Conservation (phyloP, 306 rosid species). For the Quercus dentata region DNA sequence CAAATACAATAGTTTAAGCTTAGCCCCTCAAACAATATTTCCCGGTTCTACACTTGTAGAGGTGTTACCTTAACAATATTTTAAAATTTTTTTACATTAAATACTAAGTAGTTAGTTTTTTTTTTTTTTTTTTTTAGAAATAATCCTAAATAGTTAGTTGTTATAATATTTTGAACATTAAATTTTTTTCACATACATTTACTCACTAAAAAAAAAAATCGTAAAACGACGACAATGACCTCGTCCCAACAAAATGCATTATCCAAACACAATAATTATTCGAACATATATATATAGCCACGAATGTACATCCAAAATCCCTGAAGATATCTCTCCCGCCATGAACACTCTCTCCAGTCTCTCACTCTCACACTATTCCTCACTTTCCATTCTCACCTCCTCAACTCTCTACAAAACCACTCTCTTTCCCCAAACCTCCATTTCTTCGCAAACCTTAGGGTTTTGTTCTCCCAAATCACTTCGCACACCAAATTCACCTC, state of each 20-base stretch:
- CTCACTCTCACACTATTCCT: conserved; percentile 14
- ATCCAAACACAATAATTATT: background rate
- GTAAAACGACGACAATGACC: background rate
- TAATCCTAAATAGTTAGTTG: no score
- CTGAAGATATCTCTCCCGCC: conserved; percentile 69
- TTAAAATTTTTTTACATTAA: no score
- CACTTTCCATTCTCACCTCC: conserved; percentile 6
- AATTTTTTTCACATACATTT: no score
- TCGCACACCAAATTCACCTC: conserved; percentile 16
- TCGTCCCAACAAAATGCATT: background rate
- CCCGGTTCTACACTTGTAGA: no score
- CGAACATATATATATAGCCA: background rate
- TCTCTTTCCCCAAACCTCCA: conserved; percentile 19
- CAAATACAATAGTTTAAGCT: no score
- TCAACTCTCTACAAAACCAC: conserved; percentile 5
- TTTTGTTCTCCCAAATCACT: conserved; percentile 34
- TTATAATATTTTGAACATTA: no score
- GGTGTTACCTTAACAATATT: no score
- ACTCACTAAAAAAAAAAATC: background rate
- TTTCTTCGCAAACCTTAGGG: conserved; percentile 20
- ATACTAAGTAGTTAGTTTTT: no score
- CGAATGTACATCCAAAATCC: background rate
- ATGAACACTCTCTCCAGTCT: conserved; percentile 42
- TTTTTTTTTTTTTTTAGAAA: no score
- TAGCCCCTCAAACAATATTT: no score